Conservation (phyloP, 257 asterid species). For the Solanum verrucosum region DNA sequence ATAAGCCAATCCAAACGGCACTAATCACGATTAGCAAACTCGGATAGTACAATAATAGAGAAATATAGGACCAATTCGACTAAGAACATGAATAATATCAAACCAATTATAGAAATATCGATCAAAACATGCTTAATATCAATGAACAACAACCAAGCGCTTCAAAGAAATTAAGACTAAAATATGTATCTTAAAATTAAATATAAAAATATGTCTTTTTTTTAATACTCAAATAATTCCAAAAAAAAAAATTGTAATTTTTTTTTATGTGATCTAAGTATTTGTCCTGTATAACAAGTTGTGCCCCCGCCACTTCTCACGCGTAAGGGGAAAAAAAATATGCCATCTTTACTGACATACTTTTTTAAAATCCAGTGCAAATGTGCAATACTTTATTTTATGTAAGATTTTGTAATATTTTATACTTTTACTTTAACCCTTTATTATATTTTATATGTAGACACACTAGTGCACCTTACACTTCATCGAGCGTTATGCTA, state of each 20-base stretch:
- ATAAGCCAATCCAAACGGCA: too few relatives aligned
- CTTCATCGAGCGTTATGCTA: accelerated
- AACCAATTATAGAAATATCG: background rate
- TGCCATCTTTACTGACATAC: background rate
- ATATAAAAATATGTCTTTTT: too few relatives aligned
- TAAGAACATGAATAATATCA: background rate
- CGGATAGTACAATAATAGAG: background rate
- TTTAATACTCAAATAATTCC: background rate
- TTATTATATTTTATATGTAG: too few relatives aligned
- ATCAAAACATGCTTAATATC: background rate
- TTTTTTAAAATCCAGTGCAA: background rate
- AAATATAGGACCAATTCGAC: background rate
- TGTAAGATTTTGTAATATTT: background rate
- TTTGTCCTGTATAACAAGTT: background rate
- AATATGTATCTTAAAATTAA: too few relatives aligned
- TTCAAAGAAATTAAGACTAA: background rate
- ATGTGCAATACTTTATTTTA: background rate
- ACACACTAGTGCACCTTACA: background rate
- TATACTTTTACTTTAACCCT: background rate
- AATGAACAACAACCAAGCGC: background rate
- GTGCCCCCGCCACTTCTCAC: background rate
- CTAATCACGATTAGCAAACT: background rate
- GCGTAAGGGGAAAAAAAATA: background rate
- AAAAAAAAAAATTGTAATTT: background rate
- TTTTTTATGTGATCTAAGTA: background rate